Base-by-base conservation (phyloP, 106 monocot species). In the Agapanthus africanus region DNA sequence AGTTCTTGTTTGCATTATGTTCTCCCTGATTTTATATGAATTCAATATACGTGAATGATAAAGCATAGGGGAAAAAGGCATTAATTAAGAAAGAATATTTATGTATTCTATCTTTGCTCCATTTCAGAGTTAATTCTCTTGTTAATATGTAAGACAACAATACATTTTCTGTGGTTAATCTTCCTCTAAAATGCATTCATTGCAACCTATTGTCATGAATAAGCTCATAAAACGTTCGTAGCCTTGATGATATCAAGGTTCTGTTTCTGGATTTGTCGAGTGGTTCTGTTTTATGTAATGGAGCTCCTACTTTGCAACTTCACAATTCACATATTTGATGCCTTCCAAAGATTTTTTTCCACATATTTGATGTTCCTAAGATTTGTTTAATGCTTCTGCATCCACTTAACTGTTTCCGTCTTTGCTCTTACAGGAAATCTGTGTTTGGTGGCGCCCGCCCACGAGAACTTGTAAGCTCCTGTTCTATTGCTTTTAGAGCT, bases 381-480 rank as follows among this genome's bases (percentile, higher is more conserved):
- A 11, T 57, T 57, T 15, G 27, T 61, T 61, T 18, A 36, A 61
- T 61, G 35, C 36, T 36, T 36, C 4, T 59, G 4, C 36, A 35
- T 44, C 30, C 38, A 66, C 66, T 46, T 54, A 23, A 59, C 9
- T n/a, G 22, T 8, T 39, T 3, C 37, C 0, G 23, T 13, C 66
- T 86, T 67, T 74, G 37, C 59, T 70, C 35, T 21, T 77, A 35
- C 61, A 93, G 93, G 79, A 81, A 77, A 77, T 73, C 79, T 56
- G 74, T 93, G 18, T 93, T 93, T 81, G 93, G 93, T 75, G 88
- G 88, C 36, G 93, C 86, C n/a, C 88, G 93, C 6, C 93, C 93
- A 49, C 66, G 93, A 59, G 93, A 93, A 82, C 71, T 86, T 38
- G 93, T 93, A 79, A 54, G 80, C 40, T 23, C 4, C n/a, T 15